Conservation (phyloP, 2,329 filamentous ascomycete genomes). For the Fusarium incarnatum region DNA sequence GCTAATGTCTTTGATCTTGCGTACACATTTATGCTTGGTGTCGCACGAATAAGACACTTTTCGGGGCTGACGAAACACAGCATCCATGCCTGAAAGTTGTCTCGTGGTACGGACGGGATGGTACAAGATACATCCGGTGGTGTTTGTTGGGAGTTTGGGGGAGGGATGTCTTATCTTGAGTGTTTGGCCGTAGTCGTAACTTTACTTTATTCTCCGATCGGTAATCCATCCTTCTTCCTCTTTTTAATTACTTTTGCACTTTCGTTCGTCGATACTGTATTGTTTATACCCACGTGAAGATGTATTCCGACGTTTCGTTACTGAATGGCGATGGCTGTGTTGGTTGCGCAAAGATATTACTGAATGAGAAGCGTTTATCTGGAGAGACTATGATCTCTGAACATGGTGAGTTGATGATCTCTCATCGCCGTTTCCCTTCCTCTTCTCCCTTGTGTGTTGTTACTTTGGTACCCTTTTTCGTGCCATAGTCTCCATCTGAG, state of each 20-base stretch:
- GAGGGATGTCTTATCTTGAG: conserved; percentile 5
- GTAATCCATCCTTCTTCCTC: neutral
- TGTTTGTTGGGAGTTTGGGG: neutral
- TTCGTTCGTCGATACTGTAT: neutral
- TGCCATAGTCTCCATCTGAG: too few relatives aligned
- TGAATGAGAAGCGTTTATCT: conserved; percentile 31
- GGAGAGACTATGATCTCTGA: neutral
- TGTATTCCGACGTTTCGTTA: conserved; percentile 16
- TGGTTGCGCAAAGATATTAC: conserved; percentile 43
- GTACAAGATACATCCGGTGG: neutral
- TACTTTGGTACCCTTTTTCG: too few relatives aligned
- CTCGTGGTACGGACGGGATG: conserved; percentile 5
- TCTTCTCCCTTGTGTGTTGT: too few relatives aligned
- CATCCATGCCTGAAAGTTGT: neutral
- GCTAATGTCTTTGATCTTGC: conserved; percentile 2
- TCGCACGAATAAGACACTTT: conserved; percentile 5
- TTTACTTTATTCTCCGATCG: neutral
- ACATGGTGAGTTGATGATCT: conserved; percentile 10
- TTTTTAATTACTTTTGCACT: too few relatives aligned
- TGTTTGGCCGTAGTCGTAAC: neutral
- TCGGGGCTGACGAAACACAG: conserved; percentile 10
- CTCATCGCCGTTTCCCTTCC: too few relatives aligned
- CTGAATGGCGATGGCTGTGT: conserved; percentile 26
- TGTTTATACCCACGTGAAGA: neutral
- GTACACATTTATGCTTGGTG: conserved; percentile 10